Percentiles rank a stretch among this genome's conserved stretches.
phyloP scores from a whole-genome alignment of 805 yeast species.

The Lipomyces kockii region DNA sequence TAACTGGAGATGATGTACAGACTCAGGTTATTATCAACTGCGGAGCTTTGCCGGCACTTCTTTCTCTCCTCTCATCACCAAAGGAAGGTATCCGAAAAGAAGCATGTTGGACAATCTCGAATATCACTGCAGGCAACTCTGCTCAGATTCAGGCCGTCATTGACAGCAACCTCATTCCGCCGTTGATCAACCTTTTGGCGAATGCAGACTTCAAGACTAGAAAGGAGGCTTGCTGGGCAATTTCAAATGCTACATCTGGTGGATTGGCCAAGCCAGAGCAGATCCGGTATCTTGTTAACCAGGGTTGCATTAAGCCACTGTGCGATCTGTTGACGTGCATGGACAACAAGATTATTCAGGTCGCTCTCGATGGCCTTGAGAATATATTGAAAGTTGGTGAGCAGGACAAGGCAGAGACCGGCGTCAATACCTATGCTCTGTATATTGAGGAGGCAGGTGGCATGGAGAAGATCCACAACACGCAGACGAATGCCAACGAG shows the following conservation, averaged over 20 bases:
- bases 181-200: constrained; percentile 74
- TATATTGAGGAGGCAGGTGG: constrained; percentile 98
- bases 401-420: constrained; percentile 78
- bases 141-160: constrained; percentile 97
- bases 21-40: constrained; percentile 93
- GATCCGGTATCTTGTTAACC: constrained; percentile 86
- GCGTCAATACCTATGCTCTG: constrained; percentile 83
- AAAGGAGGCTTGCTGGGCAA: constrained; percentile 99
- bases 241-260: constrained; percentile 96
- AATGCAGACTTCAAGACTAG: constrained; percentile 93
- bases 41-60: constrained; percentile 86
- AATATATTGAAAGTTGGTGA: constrained; percentile 95
- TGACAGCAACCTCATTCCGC: constrained; percentile 92
- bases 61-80: constrained; percentile 75
- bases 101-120: constrained; percentile 98
- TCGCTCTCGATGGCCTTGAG: constrained; percentile 92
- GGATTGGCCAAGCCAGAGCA: constrained; percentile 91
- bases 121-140: constrained; percentile 95
- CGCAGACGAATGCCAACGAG: constrained; percentile 90
- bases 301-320: constrained; percentile 96
- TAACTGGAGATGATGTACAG: constrained; percentile 94
- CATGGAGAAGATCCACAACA: constrained; percentile 90
- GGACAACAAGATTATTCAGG: constrained; percentile 90
- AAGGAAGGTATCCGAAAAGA: constrained; percentile 95
- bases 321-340: constrained; percentile 89